A percentile compares a stretch with the other conserved stretches of the same genome.
phyloP scores from a whole-genome alignment of 2,329 filamentous ascomycete genomes.

The Tolypocladium album region DNA sequence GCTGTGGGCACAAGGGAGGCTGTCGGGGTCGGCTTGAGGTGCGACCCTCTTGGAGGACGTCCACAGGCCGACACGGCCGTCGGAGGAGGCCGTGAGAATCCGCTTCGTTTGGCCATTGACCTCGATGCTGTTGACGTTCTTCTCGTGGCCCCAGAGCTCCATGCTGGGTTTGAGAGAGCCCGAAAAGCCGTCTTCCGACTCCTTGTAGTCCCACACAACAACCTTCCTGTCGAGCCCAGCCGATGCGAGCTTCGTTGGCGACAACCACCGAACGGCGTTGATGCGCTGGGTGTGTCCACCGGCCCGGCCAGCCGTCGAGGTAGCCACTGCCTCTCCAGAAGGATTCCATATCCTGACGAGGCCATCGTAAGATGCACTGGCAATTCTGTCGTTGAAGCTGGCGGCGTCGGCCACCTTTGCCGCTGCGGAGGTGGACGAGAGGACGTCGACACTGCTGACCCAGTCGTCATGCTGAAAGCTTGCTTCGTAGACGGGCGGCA shows the following conservation, averaged over 20 bases:
- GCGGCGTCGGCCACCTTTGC: conserved; percentile 31
- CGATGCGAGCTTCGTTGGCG: conserved; percentile 67
- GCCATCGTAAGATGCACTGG: conserved; percentile 93
- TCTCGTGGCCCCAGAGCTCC: conserved; percentile 75
- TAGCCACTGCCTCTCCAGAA: conserved; percentile 74
- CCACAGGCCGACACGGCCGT: conserved; percentile 83
- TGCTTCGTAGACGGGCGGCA: conserved; percentile 80
- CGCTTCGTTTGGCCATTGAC: conserved; percentile 64
- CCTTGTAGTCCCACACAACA: conserved; percentile 79
- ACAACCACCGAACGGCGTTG: conserved; percentile 77
- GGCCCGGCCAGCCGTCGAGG: conserved; percentile 53
- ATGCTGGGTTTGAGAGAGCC: conserved; percentile 59
- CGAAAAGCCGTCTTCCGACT: conserved; percentile 49
- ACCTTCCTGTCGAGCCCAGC: conserved; percentile 77
- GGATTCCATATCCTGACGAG: conserved; percentile 81
- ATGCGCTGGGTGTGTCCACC: conserved; percentile 69
- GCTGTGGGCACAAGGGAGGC: conserved; percentile 56
- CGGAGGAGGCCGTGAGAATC: conserved; percentile 76
- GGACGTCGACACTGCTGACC: conserved; percentile 78
- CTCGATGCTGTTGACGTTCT: conserved; percentile 62
- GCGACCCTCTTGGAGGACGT: conserved; percentile 66
- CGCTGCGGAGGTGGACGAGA: conserved; percentile 56
- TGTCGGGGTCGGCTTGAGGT: conserved; percentile 58
- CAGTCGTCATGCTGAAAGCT: conserved; percentile 97
- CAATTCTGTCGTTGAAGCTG: conserved; percentile 42